A percentile compares a stretch with the other conserved stretches of the same genome.
Evolutionary conservation across 2,329 filamentous ascomycete genomes (phyloP).

Genomic region (Aspergillus latus): DNA sequence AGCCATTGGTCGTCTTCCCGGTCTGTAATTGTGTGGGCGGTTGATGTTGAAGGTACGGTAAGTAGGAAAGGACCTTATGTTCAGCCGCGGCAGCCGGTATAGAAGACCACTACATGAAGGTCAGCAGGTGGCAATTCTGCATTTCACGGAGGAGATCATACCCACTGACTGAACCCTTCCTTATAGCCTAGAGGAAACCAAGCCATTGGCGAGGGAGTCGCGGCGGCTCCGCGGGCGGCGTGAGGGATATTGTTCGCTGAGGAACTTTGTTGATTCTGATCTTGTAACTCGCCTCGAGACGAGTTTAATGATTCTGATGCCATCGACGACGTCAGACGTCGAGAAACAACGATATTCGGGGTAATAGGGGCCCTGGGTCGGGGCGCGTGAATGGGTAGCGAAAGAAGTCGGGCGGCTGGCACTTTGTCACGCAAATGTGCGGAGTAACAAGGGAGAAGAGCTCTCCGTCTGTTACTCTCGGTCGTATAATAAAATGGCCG

Average conservation of each 20-base stretch:
- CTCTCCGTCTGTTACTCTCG: conserved; percentile 26
- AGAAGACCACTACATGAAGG: conserved; percentile 68
- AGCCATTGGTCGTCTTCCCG: conserved; percentile 41
- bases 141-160: conserved; percentile 44
- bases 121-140: conserved; percentile 3
- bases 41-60: conserved; percentile 72
- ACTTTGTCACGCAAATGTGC: conserved; percentile 26
- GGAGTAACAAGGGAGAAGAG: conserved; percentile 23
- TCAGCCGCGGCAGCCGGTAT: conserved; percentile 82
- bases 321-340: conserved; percentile 33
- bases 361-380: conserved; percentile 27
- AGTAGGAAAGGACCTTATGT: conserved; percentile 79
- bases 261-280: conserved; percentile 22
- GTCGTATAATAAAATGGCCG: not conserved
- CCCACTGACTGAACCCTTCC: conserved; percentile 89
- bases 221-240: conserved; percentile 33
- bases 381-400: conserved; percentile 24
- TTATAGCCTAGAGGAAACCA: conserved; percentile 89
- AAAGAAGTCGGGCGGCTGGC: conserved; percentile 27
- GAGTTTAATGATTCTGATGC: conserved; percentile 38
- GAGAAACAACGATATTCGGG: conserved; percentile 16
- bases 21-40: conserved; percentile 69
- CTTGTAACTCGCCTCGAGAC: conserved; percentile 30
- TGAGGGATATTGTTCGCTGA: conserved; percentile 28
- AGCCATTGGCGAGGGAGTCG: conserved; percentile 33